Evolutionary conservation across 495 filamentous ascomycete species (phyloP).

Genomic region (Acidiella bohemica): DNA sequence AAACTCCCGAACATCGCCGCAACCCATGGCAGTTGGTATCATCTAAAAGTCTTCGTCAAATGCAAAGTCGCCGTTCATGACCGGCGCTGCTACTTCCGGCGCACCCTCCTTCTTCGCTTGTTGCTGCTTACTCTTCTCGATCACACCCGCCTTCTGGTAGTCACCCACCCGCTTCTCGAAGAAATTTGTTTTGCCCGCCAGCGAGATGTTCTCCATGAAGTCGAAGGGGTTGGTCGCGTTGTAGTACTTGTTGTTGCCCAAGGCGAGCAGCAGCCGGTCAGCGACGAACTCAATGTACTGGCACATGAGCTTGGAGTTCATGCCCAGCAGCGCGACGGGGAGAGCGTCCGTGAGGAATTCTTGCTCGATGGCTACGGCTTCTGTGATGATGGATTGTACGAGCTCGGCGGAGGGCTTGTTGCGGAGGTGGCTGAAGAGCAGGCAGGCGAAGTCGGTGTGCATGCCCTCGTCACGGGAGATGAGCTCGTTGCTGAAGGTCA

Average conservation of each 20-base stretch:
- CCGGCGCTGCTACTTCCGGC: slow-evolving; percentile 35
- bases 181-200: slow-evolving; percentile 99
- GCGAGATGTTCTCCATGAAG: slow-evolving; percentile 99
- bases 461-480: slow-evolving; percentile 99
- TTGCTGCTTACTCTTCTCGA: slow-evolving; percentile 79
- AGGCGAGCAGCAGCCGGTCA: slow-evolving; percentile 79
- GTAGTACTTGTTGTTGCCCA: slow-evolving; percentile 91
- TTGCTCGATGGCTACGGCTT: slow-evolving; percentile 89
- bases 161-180: slow-evolving; percentile 99
- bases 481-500: slow-evolving; percentile 98
- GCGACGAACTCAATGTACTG: slow-evolving; percentile 99
- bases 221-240: slow-evolving; percentile 91
- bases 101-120: slow-evolving; percentile 37
- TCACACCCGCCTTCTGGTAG: slow-evolving; percentile 99
- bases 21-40: too few species aligned
- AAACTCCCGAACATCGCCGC: too few species aligned
- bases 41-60: slow-evolving; percentile 97
- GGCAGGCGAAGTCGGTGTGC: slow-evolving; percentile 96
- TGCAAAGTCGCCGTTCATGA: slow-evolving; percentile 63
- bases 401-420: slow-evolving; percentile 70
- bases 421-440: slow-evolving; percentile 90
- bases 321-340: slow-evolving; percentile 81
- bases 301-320: slow-evolving; percentile 96
- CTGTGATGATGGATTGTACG: slow-evolving; percentile 76
- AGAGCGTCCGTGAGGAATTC: slow-evolving; percentile 96